These are phyloP conservation scores for Dothidotthia symphoricarpi DNA, from an alignment of 2,329 filamentous ascomycete species.

Conservation along the genomic window DNA sequence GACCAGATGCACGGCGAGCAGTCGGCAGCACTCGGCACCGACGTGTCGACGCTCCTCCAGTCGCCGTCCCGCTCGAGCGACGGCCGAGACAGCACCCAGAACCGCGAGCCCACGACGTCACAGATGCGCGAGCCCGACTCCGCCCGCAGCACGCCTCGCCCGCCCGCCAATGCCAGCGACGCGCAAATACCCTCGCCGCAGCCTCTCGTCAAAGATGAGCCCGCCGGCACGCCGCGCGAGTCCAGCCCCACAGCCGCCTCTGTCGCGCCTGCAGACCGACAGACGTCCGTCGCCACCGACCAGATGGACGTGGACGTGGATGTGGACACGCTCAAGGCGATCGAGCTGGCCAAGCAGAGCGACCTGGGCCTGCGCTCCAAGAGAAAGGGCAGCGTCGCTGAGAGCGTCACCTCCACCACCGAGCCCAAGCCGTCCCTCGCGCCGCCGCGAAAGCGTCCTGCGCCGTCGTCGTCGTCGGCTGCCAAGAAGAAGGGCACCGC, in stretches of 20 bases:
- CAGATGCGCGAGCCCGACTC: constrained; percentile 35
- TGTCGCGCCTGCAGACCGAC: no score
- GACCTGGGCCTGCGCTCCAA: constrained; percentile 45
- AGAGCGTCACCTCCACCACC: constrained; percentile 42
- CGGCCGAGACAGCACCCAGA: constrained; percentile 23
- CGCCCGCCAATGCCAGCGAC: constrained; percentile 13
- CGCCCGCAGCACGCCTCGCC: constrained; percentile 28
- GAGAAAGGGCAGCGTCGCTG: constrained; percentile 38
- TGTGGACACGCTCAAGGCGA: constrained; percentile 42
- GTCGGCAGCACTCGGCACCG: constrained; percentile 19
- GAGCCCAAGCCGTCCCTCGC: constrained; percentile 37
- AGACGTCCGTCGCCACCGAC: constrained; percentile 22
- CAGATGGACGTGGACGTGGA: constrained; percentile 25
- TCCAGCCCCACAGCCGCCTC: constrained; percentile 32
- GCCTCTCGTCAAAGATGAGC: constrained; percentile 44
- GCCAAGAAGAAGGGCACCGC: constrained; percentile 50
- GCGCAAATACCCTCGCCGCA: constrained; percentile 28
- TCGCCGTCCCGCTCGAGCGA: constrained; percentile 12
- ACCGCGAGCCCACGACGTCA: constrained; percentile 27
- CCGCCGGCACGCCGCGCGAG: constrained; percentile 39
- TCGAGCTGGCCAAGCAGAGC: constrained; percentile 47
- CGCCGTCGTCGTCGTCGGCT: constrained; percentile 33
- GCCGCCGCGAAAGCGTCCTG: constrained; percentile 46
- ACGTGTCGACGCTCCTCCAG: constrained; percentile 27
- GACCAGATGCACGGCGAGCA: constrained; percentile 16